Base-by-base conservation (phyloP, 2,329 filamentous ascomycete genomes). In the Daldinia sp. region DNA sequence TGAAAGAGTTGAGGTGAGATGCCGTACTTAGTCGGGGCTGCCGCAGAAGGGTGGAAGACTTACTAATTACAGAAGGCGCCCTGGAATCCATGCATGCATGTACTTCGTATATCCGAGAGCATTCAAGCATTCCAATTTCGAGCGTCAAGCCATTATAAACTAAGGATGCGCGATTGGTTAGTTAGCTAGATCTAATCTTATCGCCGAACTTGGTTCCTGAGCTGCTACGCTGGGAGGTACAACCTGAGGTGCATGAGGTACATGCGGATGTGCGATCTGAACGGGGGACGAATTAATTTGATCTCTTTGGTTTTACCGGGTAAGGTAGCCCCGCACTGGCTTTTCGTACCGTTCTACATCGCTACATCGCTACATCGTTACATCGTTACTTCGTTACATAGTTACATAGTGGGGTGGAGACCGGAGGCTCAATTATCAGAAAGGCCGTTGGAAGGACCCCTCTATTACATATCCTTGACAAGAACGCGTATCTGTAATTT, bases 401-500 rank as follows among this genome's bases (percentile, higher is more conserved):
- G 6, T 7, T 45, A 7, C 41, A 47, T 47, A 47, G 43, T 47
- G 43, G 43, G 23, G 43, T 47, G 43, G 43, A n/a, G 23, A 29
- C 37, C 25, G 43, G 43, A 47, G 23, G 23, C 23, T 47, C 23
- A 29, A 17, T 25, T 43, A 43, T 10, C 37, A 43, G 8, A 43
- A 30, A 19, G 25, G 10, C 25, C 21, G 21, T n/a, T n/a, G 29
- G 50, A 57, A 37, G 21, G 27, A 58, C 60, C 64, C 60, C 64
- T 63, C 59, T n/a, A n/a, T n/a, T n/a, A n/a, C 37, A 45, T 25
- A 49, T 58, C 55, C 17, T 47, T 35, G 61, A 49, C 27, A 51
- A 59, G 30, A n/a, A 63, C 60, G 60, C 63, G 57, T 51, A 41
- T 56, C 27, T 34, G 55, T 27, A 50, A 57, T 19, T 9, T 11